Percentiles rank a stretch among this genome's conserved stretches.
Conservation (phyloP, 495 filamentous ascomycete genomes). For the Aspergillus nanangensis region DNA sequence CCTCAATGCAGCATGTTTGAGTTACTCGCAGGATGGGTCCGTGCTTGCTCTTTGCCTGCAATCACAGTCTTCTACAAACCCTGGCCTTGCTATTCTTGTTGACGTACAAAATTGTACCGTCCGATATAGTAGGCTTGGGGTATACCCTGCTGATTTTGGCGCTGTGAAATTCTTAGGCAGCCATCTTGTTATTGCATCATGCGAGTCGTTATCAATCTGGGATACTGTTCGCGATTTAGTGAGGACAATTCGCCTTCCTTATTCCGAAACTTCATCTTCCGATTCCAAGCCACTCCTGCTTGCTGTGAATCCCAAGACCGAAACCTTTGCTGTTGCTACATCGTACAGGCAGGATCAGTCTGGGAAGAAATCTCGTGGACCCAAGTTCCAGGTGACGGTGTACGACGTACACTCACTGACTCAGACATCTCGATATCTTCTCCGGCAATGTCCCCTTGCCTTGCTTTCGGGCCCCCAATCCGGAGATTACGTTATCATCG, state of each 20-base stretch:
- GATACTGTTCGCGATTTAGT: slow-evolving; percentile 39
- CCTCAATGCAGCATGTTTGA: slow-evolving; percentile 37
- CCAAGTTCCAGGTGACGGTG: slow-evolving; percentile 24
- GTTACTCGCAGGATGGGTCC: slow-evolving; percentile 85
- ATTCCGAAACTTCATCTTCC: background rate
- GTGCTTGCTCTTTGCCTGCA: slow-evolving; percentile 60
- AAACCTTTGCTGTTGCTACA: slow-evolving; percentile 32
- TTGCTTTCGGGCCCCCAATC: slow-evolving; percentile 41
- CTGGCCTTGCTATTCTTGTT: slow-evolving; percentile 30
- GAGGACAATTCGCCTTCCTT: slow-evolving; percentile 18
- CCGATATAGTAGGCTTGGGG: slow-evolving; percentile 26
- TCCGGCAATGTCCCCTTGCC: slow-evolving; percentile 25
- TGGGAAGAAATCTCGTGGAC: slow-evolving; percentile 21
- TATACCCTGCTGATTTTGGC: slow-evolving; percentile 26
- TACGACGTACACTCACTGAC: slow-evolving; percentile 34
- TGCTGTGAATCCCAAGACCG: slow-evolving; percentile 31
- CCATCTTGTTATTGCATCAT: slow-evolving; percentile 33
- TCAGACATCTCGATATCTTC: slow-evolving; percentile 21
- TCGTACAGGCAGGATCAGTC: background rate
- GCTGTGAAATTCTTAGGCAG: slow-evolving; percentile 30
- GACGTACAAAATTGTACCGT: slow-evolving; percentile 30
- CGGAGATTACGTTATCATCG: slow-evolving; percentile 55
- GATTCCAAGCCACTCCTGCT: slow-evolving; percentile 18
- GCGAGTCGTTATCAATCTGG: slow-evolving; percentile 34
- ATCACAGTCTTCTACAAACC: slow-evolving; percentile 15